A percentile compares a stretch with the other conserved stretches of the same genome.
These are phyloP conservation scores for Neonectria magnoliae DNA, from an alignment of 2,329 filamentous ascomycete genomes.

Conservation along the genomic window DNA sequence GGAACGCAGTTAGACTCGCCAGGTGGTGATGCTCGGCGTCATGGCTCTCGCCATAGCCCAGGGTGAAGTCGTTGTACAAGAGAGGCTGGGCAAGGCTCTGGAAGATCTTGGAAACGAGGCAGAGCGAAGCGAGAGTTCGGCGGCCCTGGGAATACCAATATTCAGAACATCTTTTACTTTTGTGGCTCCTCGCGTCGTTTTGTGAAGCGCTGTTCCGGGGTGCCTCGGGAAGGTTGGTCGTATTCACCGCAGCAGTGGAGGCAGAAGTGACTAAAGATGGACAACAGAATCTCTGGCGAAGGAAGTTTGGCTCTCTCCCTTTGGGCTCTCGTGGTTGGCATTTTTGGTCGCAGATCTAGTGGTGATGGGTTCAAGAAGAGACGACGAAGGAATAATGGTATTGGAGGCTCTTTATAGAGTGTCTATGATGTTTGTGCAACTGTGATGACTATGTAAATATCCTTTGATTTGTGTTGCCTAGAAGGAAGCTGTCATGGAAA, in stretches of 20 bases:
- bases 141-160: conserved; percentile 8
- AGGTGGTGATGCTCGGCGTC: background rate
- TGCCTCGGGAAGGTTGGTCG: conserved; percentile 7
- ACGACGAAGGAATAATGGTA: background rate
- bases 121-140: conserved; percentile 14
- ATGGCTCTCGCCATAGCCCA: conserved; percentile 1
- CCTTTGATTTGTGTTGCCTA: background rate
- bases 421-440: background rate
- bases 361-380: background rate
- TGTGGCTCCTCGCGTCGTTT: background rate
- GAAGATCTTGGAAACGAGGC: conserved; percentile 25
- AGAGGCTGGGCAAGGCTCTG: conserved; percentile 20
- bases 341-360: too few species aligned
- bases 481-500: background rate
- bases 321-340: background rate
- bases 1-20: conserved; percentile 13
- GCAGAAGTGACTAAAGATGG: conserved; percentile 29
- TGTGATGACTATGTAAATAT: background rate
- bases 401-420: background rate
- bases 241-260: conserved; percentile 23
- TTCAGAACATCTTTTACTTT: background rate
- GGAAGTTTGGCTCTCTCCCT: background rate
- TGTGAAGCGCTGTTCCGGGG: background rate
- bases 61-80: conserved; percentile 29
- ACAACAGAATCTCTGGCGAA: conserved; percentile 20